Percentiles rank a stretch among this genome's conserved stretches.
These are phyloP conservation scores for Geranium brycei DNA, from an alignment of 345 rosid genomes.

Conservation along the genomic window DNA sequence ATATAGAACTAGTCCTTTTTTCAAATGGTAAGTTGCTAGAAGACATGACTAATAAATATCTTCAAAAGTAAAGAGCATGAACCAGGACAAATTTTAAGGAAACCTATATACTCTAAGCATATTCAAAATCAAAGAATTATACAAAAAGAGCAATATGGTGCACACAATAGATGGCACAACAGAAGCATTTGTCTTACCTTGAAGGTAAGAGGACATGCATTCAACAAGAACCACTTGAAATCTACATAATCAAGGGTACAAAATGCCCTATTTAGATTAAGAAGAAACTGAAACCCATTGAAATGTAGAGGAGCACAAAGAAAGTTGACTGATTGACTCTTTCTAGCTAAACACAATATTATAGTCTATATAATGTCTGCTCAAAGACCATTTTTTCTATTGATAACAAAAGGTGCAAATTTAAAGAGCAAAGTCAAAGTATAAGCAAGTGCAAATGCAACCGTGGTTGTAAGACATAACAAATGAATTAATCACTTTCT, in stretches of 20 bases:
- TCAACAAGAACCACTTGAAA: background rate
- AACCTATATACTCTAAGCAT: background rate
- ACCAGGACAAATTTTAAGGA: background rate
- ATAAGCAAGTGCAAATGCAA: background rate
- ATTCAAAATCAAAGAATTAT: background rate
- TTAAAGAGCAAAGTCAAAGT: background rate
- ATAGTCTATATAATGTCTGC: background rate
- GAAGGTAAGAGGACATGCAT: background rate
- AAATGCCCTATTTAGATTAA: background rate
- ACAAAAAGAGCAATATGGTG: background rate
- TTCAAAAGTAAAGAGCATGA: background rate
- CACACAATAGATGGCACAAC: background rate
- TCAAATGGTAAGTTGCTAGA: background rate
- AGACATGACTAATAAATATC: background rate
- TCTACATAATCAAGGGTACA: background rate
- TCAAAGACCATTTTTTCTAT: too few relatives aligned
- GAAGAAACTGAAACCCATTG: background rate
- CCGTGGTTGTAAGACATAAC: background rate
- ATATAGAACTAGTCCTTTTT: background rate
- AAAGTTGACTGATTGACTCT: background rate
- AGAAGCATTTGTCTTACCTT: background rate
- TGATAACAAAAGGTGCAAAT: background rate
- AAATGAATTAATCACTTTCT: background rate
- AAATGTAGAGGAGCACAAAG: too few relatives aligned
- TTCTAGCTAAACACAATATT: background rate